phyloP scores from a whole-genome alignment of 2,329 filamentous ascomycete genomes.

The Chaetothyriales sp. region DNA sequence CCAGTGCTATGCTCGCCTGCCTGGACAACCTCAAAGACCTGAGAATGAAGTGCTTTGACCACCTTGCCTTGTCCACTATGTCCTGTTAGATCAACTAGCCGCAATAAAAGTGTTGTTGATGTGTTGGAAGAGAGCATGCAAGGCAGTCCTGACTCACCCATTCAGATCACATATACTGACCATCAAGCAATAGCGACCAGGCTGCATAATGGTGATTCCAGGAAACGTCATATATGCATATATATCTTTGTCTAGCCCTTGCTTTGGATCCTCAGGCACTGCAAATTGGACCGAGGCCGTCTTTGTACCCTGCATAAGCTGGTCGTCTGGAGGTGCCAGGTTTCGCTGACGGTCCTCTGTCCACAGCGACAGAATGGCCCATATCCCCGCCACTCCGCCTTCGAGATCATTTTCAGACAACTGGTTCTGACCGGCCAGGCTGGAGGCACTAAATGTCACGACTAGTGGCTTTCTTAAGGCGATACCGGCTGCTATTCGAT shows the following conservation, averaged over 20 bases:
- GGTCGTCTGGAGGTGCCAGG: conserved; percentile 9
- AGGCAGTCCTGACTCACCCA: conserved; percentile 10
- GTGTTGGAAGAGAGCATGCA: conserved; percentile 2
- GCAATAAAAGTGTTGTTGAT: conserved; percentile 1
- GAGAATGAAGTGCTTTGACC: conserved; percentile 8
- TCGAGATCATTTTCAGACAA: conserved; percentile 1
- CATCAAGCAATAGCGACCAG: conserved; percentile 13
- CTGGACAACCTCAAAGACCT: conserved; percentile 12
- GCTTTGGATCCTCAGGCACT: conserved; percentile 2
- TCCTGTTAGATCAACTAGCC: not conserved
- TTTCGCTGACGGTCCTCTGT: conserved; percentile 8
- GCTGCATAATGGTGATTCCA: conserved; percentile 10
- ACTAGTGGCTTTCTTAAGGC: conserved; percentile 7
- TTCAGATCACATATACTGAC: conserved; percentile 16
- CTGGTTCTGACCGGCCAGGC: conserved; percentile 1
- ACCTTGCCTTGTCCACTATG: conserved; percentile 3
- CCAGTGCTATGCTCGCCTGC: conserved; percentile 4
- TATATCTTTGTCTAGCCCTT: conserved; percentile 5
- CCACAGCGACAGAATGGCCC: conserved; percentile 14
- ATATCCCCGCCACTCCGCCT: conserved; percentile 9
- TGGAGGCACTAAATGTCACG: conserved; percentile 6
- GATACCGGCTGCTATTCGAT: conserved; percentile 8
- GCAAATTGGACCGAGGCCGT: conserved; percentile 13
- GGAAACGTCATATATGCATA: conserved; percentile 15
- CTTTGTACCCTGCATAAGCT: conserved; percentile 12